Evolutionary conservation across 2,329 filamentous ascomycete species (phyloP), one percentile per base, ranked within the genome.

Genomic region (Paecilomyces formosus): DNA sequence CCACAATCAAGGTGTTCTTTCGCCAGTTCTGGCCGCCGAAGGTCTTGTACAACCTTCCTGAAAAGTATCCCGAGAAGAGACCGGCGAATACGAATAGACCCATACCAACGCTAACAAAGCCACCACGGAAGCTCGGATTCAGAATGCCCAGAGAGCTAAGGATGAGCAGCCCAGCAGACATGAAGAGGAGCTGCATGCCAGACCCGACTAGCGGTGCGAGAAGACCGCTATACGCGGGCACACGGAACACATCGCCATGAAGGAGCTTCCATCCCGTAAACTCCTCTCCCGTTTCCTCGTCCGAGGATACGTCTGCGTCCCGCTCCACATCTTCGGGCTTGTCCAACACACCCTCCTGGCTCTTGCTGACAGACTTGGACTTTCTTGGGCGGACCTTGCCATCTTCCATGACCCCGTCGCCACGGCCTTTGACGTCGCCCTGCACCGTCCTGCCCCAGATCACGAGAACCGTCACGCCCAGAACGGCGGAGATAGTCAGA

Each of bases 91-190:
- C 81, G 72, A 95, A 96, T 21, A 96, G 80, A 1, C 89, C 90
- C 26, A 92, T 81, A 6, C 88, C 90, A 49, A 94, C 89, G 66
- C 88, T 93, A 70, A 94, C 83, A 72, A 95, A 96, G 0, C 91
- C 90, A 59, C 91, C 91, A n/a, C 91, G 86, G 79, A 92, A 94
- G 71, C 88, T 92, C 2, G 91, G 91, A 68, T 95, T 95, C 58
- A 95, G 74, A 2, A 95, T 74, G 4, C 91, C 91, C 31, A 94
- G 74, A 58, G 88, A 89, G 68, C 88, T 89, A 26, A 93, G 79
- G 3, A 87, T 70, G 11, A 93, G 80, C 3, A 95, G 79, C 1
- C 89, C 88, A 45, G 86, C 75, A 1, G 86, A 83, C 87, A 94
- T 92, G 73, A 93, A 92, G 11, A 95, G 79, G 1, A 96, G 81